Evolutionary conservation across 768 basidiomycete species (phyloP).

Genomic region (Infundibulicybe gibba): DNA sequence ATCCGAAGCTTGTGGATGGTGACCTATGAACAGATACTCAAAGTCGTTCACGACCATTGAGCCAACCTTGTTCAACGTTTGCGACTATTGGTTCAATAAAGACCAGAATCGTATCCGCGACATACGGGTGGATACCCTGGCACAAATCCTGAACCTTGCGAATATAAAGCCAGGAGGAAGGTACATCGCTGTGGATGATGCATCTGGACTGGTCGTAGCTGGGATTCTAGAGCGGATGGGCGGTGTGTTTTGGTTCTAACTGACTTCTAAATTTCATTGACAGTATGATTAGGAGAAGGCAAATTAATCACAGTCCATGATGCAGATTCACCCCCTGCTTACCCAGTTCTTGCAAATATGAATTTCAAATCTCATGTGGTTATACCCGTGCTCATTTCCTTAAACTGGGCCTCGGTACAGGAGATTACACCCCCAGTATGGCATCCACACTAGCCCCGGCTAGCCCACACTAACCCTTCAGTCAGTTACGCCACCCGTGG

Average conservation of each 20-base stretch:
- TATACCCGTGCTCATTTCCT: conserved; percentile 53
- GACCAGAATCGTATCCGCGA: conserved; percentile 80
- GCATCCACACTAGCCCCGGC: conserved; percentile 1
- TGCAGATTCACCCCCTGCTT: conserved; percentile 89
- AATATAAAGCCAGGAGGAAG: conserved; percentile 85
- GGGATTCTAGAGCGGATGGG: conserved; percentile 86
- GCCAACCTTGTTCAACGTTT: conserved; percentile 83
- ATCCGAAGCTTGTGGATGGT: too few species aligned
- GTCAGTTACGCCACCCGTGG: conserved; percentile 57
- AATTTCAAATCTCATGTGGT: conserved; percentile 66
- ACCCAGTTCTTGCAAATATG: conserved; percentile 79
- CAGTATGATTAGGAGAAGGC: conserved; percentile 57
- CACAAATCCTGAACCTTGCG: conserved; percentile 82
- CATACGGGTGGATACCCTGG: conserved; percentile 82
- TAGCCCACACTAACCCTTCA: conserved; percentile 3
- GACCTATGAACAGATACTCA: conserved; percentile 56
- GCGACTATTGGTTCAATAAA: conserved; percentile 86
- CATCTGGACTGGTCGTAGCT: conserved; percentile 83
- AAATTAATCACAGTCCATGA: conserved; percentile 82
- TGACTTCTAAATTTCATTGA: conserved; percentile 2
- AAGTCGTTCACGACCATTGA: conserved; percentile 86
- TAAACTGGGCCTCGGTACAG: conserved; percentile 92
- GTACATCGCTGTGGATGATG: conserved; percentile 89
- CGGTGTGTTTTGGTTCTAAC: conserved; percentile 38
- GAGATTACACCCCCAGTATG: conserved; percentile 70